These are phyloP conservation scores for Claviceps humidiphila DNA, from an alignment of 2,329 filamentous ascomycete species.

Conservation along the genomic window DNA sequence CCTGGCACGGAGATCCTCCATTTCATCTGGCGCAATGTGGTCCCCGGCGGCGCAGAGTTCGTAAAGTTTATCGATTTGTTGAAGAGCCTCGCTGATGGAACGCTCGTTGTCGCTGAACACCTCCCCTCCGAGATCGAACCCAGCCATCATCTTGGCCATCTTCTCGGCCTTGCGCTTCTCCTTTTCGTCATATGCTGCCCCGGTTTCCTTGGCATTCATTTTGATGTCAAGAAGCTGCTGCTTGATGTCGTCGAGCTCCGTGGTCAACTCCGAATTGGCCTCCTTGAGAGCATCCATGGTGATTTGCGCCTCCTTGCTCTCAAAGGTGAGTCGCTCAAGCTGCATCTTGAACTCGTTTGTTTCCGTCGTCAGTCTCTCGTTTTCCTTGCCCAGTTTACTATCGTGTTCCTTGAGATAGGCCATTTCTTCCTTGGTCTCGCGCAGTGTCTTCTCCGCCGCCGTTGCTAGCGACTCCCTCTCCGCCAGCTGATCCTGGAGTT, in stretches of 20 bases:
- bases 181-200: conserved; percentile 84
- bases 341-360: conserved; percentile 95
- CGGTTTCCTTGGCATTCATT: conserved; percentile 92
- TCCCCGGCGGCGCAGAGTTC: conserved; percentile 68
- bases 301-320: conserved; percentile 92
- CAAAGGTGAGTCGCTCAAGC: conserved; percentile 85
- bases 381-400: conserved; percentile 71
- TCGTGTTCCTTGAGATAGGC: conserved; percentile 75
- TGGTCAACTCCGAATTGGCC: conserved; percentile 82
- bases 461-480: conserved; percentile 80
- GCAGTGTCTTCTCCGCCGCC: conserved; percentile 65
- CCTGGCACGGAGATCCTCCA: conserved; percentile 62
- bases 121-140: conserved; percentile 86
- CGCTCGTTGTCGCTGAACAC: conserved; percentile 90
- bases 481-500: conserved; percentile 89
- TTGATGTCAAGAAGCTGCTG: conserved; percentile 90
- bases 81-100: conserved; percentile 69
- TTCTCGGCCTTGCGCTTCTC: conserved; percentile 98
- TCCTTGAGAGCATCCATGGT: conserved; percentile 97
- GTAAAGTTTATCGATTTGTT: conserved; percentile 66
- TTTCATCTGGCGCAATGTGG: conserved; percentile 65
- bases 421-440: conserved; percentile 77
- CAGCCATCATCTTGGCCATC: conserved; percentile 99
- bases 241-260: conserved; percentile 88
- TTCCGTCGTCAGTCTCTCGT: conserved; percentile 73